Evolutionary conservation across 805 yeast species (phyloP).

Genomic region (Ogataea pilisensis): DNA sequence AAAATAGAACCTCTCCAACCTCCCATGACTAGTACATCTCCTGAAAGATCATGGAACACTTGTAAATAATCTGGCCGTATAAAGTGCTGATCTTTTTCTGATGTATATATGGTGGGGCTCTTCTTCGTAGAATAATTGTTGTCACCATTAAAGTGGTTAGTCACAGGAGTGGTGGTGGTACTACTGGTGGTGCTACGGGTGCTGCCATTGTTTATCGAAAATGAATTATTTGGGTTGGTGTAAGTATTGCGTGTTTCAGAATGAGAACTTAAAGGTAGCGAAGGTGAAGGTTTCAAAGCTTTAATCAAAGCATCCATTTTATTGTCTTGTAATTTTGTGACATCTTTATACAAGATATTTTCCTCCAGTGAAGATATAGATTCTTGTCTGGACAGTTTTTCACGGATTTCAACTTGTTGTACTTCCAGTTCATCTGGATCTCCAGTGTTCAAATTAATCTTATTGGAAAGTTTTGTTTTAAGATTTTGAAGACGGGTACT

Average conservation of each 20-base stretch:
- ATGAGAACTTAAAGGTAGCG: conserved; percentile 6
- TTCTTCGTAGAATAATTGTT: too few relatives aligned
- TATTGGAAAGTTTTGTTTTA: not conserved
- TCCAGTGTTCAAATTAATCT: not conserved
- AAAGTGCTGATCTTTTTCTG: too few relatives aligned
- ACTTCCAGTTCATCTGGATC: conserved; percentile 23
- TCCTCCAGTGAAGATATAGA: conserved; percentile 63
- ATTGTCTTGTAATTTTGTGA: conserved; percentile 59
- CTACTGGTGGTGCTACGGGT: not conserved
- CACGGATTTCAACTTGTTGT: conserved; percentile 32
- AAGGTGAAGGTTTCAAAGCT: conserved; percentile 39
- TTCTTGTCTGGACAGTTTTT: conserved; percentile 48
- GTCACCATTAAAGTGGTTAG: conserved; percentile 13
- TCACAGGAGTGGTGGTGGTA: not conserved
- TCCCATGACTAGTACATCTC: conserved; percentile 78
- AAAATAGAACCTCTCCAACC: conserved; percentile 85
- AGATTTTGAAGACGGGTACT: conserved; percentile 12
- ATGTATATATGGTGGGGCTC: too few relatives aligned
- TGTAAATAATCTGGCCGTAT: conserved; percentile 35
- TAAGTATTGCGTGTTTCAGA: too few relatives aligned
- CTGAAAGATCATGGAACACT: conserved; percentile 59
- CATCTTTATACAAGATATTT: conserved; percentile 47
- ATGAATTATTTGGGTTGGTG: too few relatives aligned
- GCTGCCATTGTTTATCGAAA: too few relatives aligned
- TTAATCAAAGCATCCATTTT: conserved; percentile 67